phyloP scores from a whole-genome alignment of 2,329 filamentous ascomycete genomes.

The Corniculantispora saksenae region DNA sequence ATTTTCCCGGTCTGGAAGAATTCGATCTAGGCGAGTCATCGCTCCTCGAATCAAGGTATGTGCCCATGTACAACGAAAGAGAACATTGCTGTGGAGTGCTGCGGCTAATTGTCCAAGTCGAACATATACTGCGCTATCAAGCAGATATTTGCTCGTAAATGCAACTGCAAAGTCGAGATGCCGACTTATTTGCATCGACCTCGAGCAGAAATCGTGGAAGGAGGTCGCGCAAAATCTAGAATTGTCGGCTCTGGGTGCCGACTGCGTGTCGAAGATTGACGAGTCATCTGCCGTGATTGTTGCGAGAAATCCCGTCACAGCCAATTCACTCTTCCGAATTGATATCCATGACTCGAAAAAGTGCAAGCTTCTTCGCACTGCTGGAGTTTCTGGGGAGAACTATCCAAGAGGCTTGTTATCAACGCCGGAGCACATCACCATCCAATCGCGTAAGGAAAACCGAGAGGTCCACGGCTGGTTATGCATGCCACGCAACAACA shows the following conservation, averaged over 20 bases:
- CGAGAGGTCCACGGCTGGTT: slow-evolving; percentile 47
- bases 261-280: slow-evolving; percentile 37
- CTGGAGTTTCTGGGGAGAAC: slow-evolving; percentile 31
- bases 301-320: slow-evolving; percentile 34
- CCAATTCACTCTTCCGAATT: slow-evolving; percentile 38
- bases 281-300: slow-evolving; percentile 40
- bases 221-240: slow-evolving; percentile 32
- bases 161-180: slow-evolving; percentile 35
- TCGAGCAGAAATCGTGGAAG: slow-evolving; percentile 33
- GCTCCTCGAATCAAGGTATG: slow-evolving; percentile 35
- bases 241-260: slow-evolving; percentile 35
- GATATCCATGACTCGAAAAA: slow-evolving; percentile 29
- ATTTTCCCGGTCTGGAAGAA: slow-evolving; percentile 40
- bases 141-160: slow-evolving; percentile 36
- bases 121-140: slow-evolving; percentile 41
- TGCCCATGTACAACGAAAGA: not conserved
- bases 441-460: slow-evolving; percentile 30
- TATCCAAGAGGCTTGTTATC: slow-evolving; percentile 38
- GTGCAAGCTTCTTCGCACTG: slow-evolving; percentile 34
- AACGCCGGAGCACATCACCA: slow-evolving; percentile 36
- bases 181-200: slow-evolving; percentile 40
- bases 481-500: slow-evolving; percentile 50
- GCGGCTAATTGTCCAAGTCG: slow-evolving; percentile 31
- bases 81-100: too few species aligned
- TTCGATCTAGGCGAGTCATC: slow-evolving; percentile 41